These are phyloP conservation scores for Camelina sativa DNA, from an alignment of 345 rosid species.

Conservation along the genomic window DNA sequence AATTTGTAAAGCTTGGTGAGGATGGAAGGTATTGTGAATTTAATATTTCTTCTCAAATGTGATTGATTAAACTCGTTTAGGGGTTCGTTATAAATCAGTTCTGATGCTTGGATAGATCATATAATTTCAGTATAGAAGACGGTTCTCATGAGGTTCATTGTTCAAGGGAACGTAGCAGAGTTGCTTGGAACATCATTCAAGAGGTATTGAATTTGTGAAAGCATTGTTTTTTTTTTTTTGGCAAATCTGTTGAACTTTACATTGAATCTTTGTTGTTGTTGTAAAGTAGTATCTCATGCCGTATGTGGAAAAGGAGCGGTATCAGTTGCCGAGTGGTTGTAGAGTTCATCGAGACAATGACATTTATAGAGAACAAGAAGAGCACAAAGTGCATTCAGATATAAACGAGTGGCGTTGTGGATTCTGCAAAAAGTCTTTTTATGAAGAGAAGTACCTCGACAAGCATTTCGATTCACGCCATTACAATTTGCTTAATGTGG, in stretches of 20 bases:
- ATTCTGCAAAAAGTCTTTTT: slow-evolving; percentile 67
- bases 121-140: slow-evolving; percentile 8
- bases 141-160: slow-evolving; percentile 58
- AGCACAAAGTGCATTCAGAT: slow-evolving; percentile 59
- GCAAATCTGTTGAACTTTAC: not conserved
- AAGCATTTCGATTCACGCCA: slow-evolving; percentile 71
- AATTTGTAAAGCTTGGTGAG: not conserved
- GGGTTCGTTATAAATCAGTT: not conserved
- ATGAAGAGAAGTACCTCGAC: slow-evolving; percentile 66
- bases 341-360: slow-evolving; percentile 62
- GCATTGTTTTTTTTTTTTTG: not conserved
- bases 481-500: slow-evolving; percentile 57
- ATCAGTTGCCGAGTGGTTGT: slow-evolving; percentile 53
- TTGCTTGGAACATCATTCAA: slow-evolving; percentile 60
- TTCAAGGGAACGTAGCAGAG: slow-evolving; percentile 74
- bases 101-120: slow-evolving; percentile 14
- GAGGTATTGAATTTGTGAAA: slow-evolving; percentile 47
- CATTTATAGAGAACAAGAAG: slow-evolving; percentile 71
- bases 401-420: slow-evolving; percentile 71
- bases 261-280: slow-evolving; percentile 6
- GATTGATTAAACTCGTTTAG: not conserved
- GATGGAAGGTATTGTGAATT: slow-evolving; percentile 25
- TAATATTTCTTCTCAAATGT: not conserved
- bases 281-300: slow-evolving; percentile 73
- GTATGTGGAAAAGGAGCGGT: slow-evolving; percentile 59